Conservation (phyloP, 495 filamentous ascomycete genomes). For the Daldinia caldariorum region DNA sequence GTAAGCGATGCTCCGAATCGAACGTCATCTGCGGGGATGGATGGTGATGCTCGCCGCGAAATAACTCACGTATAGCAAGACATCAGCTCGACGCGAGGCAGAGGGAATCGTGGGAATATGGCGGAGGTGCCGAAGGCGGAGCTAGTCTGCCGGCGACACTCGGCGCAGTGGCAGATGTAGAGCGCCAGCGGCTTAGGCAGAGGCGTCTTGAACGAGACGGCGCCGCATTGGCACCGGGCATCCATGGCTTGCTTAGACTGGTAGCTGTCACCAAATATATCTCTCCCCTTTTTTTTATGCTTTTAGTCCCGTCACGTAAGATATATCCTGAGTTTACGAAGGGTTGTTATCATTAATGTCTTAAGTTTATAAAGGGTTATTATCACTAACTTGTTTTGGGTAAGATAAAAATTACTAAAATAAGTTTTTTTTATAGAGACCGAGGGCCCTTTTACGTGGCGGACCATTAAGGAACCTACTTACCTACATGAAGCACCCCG, state of each 20-base stretch:
- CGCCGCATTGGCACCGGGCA: conserved; percentile 71
- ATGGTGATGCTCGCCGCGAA: not conserved
- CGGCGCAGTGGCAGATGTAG: conserved; percentile 75
- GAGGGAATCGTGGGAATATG: conserved; percentile 69
- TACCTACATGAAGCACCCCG: too few species aligned
- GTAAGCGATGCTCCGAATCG: not conserved
- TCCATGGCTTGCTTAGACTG: conserved; percentile 57
- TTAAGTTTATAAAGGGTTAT: too few species aligned
- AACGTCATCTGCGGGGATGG: not conserved
- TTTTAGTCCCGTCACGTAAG: not conserved
- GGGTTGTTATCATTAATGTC: too few species aligned
- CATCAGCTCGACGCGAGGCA: conserved; percentile 57
- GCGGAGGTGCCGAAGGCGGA: conserved; percentile 75
- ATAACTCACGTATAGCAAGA: conserved; percentile 59
- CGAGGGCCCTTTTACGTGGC: too few species aligned
- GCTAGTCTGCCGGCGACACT: conserved; percentile 72
- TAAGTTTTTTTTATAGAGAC: too few species aligned
- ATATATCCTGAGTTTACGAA: too few species aligned
- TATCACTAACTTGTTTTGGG: too few species aligned
- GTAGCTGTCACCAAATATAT: not conserved
- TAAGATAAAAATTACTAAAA: too few species aligned
- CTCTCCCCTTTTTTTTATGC: not conserved
- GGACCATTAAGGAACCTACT: too few species aligned
- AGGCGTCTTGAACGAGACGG: conserved; percentile 69
- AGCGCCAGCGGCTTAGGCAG: conserved; percentile 63